Evolutionary conservation across 768 basidiomycete genomes (phyloP), one percentile per base, ranked within the genome.

Genomic region (Suillus bovinus): DNA sequence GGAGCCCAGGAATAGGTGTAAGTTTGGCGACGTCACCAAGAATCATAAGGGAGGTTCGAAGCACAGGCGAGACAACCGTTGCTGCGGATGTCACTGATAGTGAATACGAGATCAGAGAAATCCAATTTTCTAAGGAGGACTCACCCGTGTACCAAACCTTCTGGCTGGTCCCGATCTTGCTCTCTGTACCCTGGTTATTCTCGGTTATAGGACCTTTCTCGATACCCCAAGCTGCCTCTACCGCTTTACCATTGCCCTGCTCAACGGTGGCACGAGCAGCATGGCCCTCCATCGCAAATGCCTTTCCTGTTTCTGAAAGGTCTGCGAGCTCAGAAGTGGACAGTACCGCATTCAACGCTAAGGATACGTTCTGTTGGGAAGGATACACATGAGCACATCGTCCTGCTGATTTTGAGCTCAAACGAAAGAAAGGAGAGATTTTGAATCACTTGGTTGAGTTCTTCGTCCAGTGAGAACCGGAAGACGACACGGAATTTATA

Each of bases 1-100:
- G 74, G 8, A 91, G 75, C 0, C 86, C 87, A 0, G 82, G 79
- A 16, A 90, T 68, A 11, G 89, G 89, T 0, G 77, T 82, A 33
- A 84, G 78, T n/a, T 78, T 69, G 52, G 84, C 11, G 7, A 56
- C 6, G 1, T 56, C 36, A 27, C 55, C 55, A 27, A 56, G 36
- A 27, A 56, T 17, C 3, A 7, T 20, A 20, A 56, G 55, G 38
- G 55, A 56, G 1, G 17, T 56, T 29, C 17, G 55, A 27, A 56
- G 17, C 6, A 56, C 11, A 7, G 55, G 55, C 2, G 55, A 56
- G 38, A 56, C 24, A 2, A 24, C 13, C 3, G 5, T 7, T 13
- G 38, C 24, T 29, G 38, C 14, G 3, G 55, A 39, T n/a, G 17
- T 39, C 9, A 39, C 55, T 56, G 6, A 33, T 16, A 54, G 8